phyloP scores from a whole-genome alignment of 176 grass and related monocot genomes.

The Zoysia pacifica region DNA sequence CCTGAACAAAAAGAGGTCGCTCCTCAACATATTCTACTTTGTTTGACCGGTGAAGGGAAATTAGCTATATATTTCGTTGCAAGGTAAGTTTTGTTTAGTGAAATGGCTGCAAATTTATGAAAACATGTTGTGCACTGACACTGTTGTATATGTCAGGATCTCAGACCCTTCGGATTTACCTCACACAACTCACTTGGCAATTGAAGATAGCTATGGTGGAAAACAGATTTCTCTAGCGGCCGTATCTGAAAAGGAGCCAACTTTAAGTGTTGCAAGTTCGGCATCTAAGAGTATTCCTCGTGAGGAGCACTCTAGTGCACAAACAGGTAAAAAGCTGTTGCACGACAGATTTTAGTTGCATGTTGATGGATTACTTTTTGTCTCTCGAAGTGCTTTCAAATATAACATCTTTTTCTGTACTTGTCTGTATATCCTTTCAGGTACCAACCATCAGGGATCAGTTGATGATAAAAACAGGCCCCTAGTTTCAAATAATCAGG shows the following conservation, averaged over 20 bases:
- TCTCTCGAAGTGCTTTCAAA: constrained; percentile 15
- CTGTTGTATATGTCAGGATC: constrained; percentile 63
- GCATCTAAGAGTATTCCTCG: constrained; percentile 36
- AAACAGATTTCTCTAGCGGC: constrained; percentile 41
- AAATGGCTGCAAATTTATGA: constrained; percentile 10
- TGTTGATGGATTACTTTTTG: not conserved
- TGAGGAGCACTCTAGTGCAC: constrained; percentile 34
- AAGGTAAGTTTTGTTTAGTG: constrained; percentile 57
- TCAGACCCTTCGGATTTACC: constrained; percentile 88
- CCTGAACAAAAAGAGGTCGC: constrained; percentile 68
- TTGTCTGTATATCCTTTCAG: constrained; percentile 41
- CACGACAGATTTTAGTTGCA: constrained; percentile 8
- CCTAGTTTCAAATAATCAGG: constrained; percentile 32
- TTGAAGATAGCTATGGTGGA: constrained; percentile 43
- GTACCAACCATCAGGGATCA: constrained; percentile 36
- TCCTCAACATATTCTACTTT: constrained; percentile 83
- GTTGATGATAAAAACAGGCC: constrained; percentile 23
- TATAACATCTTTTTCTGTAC: constrained; percentile 19
- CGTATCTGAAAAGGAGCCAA: constrained; percentile 44
- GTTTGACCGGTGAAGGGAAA: constrained; percentile 89
- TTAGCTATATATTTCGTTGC: constrained; percentile 76
- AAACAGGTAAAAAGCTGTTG: constrained; percentile 47
- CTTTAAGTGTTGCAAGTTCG: constrained; percentile 35
- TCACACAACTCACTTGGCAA: constrained; percentile 46
- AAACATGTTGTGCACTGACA: constrained; percentile 34